Conservation (phyloP, 1,284 basidiomycete species). For the Malassezia furfur region DNA sequence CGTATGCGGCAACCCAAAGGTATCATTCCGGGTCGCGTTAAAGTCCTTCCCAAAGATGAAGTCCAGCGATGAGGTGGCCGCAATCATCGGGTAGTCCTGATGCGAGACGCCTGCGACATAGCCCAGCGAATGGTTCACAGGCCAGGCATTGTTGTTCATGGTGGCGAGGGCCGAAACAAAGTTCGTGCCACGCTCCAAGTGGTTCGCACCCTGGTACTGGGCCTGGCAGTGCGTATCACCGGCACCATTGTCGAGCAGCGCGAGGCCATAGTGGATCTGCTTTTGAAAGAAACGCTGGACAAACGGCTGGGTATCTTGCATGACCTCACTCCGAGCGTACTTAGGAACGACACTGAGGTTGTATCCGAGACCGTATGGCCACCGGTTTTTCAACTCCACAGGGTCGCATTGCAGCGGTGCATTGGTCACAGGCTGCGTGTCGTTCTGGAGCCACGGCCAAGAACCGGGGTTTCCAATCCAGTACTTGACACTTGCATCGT, state of each 20-base stretch:
- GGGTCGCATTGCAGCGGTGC: conserved; percentile 13
- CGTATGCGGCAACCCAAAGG: neutral
- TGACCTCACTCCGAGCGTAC: neutral
- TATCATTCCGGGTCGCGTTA: neutral
- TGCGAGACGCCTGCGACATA: conserved; percentile 38
- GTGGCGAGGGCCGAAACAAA: conserved; percentile 17
- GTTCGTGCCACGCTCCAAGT: conserved; percentile 35
- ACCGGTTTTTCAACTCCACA: conserved; percentile 19
- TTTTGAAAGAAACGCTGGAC: conserved; percentile 28
- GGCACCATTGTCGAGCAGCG: conserved; percentile 33
- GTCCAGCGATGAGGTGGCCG: conserved; percentile 28
- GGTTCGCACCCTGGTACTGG: conserved; percentile 33
- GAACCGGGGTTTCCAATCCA: conserved; percentile 45
- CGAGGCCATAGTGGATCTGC: conserved; percentile 30
- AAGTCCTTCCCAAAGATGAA: conserved; percentile 21
- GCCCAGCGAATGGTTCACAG: conserved; percentile 25
- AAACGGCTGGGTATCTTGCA: neutral
- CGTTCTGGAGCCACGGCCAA: conserved; percentile 30
- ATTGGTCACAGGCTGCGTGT: conserved; percentile 9
- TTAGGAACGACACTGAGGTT: conserved; percentile 18
- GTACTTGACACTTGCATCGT: conserved; percentile 34
- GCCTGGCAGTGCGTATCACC: conserved; percentile 42
- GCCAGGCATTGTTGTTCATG: conserved; percentile 20
- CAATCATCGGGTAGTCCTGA: conserved; percentile 43
- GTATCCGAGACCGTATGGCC: conserved; percentile 32